Percentiles rank a stretch among this genome's conserved stretches.
phyloP scores from a whole-genome alignment of 2,329 filamentous ascomycete species.

The Aspergillus terreus region DNA sequence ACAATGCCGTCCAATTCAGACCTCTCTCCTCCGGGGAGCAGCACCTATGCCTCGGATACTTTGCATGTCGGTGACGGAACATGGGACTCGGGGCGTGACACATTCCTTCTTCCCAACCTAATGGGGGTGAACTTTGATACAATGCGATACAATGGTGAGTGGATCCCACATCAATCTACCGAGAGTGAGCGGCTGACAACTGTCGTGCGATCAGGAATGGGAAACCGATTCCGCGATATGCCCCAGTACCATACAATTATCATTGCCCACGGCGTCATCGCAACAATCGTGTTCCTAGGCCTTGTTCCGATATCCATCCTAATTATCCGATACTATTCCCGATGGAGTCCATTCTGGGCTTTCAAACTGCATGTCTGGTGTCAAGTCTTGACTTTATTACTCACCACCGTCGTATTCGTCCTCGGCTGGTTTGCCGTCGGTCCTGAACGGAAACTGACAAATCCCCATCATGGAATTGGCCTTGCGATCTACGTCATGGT shows the following conservation, averaged over 20 bases:
- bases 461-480: conserved; percentile 65
- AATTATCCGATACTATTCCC: conserved; percentile 58
- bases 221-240: conserved; percentile 60
- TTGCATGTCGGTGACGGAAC: conserved; percentile 65
- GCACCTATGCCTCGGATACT: conserved; percentile 58
- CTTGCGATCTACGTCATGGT: conserved; percentile 61
- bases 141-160: conserved; percentile 63
- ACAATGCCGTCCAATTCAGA: conserved; percentile 32
- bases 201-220: conserved; percentile 52
- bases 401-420: conserved; percentile 60
- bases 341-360: conserved; percentile 51
- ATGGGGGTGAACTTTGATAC: conserved; percentile 63
- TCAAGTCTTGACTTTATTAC: conserved; percentile 57
- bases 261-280: conserved; percentile 58
- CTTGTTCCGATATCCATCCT: conserved; percentile 59
- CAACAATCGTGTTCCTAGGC: conserved; percentile 58
- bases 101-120: conserved; percentile 62
- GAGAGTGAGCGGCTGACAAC: neutral
- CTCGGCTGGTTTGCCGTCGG: conserved; percentile 64
- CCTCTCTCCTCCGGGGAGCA: conserved; percentile 57
- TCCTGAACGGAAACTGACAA: conserved; percentile 56
- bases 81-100: conserved; percentile 60
- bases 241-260: conserved; percentile 57
- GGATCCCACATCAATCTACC: neutral
- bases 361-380: conserved; percentile 61